Base-by-base conservation (phyloP, 495 filamentous ascomycete genomes). In the Baudoinia panamericana region DNA sequence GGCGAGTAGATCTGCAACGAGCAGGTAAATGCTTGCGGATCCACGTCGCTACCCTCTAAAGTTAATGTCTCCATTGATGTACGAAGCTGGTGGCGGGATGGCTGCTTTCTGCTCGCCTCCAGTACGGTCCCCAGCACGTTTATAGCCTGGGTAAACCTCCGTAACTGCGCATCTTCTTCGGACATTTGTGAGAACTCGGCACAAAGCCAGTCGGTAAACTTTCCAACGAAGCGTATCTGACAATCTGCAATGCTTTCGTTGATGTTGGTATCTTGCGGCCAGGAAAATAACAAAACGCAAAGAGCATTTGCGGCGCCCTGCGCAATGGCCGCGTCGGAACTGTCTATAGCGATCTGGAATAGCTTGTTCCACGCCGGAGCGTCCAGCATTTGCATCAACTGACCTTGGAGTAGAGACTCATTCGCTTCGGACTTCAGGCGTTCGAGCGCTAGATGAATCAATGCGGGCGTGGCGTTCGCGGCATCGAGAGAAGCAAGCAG, bases 331-430 rank as follows among this genome's bases (percentile, higher is more conserved):
- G 13, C 1, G 5, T 19, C 39, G 1, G 16, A 4, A 16, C 24
- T 20, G 7, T 37, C 16, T 1, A 17, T 17, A 6, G 46, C 46
- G 18, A 46, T 13, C 5, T 38, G 48, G 2, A 46, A 41, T 5
- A 51, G 30, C 4, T 36, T 27, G 25, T 51, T 26, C 48, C 48
- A 51, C 4, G 42, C 26, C 15, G 48, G 42, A 19, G 25, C 22
- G 1, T 40, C 17, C 5, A 50, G 35, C 16, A 39, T 32, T 12
- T 31, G 16, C 2, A 27, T 16, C 12, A 18, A 38, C 12, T 27
- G 13, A 15, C 5, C 5, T 8, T 37, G n/a, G 24, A 45, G 11
- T 2, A 33, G 30, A 17, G 5, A 33, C 10, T 5, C 30, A 6
- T 9, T 16, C 5, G 30, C 30, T 17, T 33, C 17, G 6, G 15